phyloP scores from a whole-genome alignment of 768 basidiomycete species.

The Agrocybe pediades region DNA sequence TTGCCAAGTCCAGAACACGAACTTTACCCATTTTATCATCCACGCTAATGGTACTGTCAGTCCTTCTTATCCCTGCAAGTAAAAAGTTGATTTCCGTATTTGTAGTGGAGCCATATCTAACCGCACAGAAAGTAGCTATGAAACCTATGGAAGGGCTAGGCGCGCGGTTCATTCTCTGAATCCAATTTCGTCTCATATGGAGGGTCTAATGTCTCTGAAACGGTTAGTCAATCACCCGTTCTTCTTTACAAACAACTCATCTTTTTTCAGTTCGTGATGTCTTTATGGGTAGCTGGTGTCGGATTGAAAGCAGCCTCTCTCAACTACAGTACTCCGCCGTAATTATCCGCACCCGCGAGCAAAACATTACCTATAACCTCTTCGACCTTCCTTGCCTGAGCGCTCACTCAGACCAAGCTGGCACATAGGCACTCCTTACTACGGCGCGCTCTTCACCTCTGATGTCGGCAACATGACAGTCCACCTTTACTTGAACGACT shows the following conservation, averaged over 20 bases:
- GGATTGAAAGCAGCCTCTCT: conserved; percentile 32
- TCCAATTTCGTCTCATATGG: conserved; percentile 39
- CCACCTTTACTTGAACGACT: conserved; percentile 34
- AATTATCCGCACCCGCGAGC: conserved; percentile 37
- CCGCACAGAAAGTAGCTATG: conserved; percentile 31
- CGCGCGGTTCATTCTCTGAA: conserved; percentile 35
- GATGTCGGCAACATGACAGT: conserved; percentile 33
- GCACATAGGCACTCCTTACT: conserved; percentile 35
- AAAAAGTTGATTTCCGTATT: neutral
- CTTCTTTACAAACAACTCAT: neutral
- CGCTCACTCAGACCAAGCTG: conserved; percentile 26
- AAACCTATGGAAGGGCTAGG: conserved; percentile 20
- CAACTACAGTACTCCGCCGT: conserved; percentile 32
- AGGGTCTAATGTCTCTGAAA: conserved; percentile 35
- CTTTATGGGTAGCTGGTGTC: conserved; percentile 36
- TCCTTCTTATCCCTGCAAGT: too few species aligned
- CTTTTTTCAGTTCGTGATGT: conserved; percentile 29
- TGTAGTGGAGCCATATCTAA: conserved; percentile 4
- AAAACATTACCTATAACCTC: conserved; percentile 36
- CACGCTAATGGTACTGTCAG: neutral
- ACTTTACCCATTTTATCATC: neutral
- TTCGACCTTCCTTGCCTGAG: conserved; percentile 35
- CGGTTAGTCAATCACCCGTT: conserved; percentile 22
- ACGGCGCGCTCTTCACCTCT: conserved; percentile 33
- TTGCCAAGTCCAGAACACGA: neutral